Evolutionary conservation across 768 basidiomycete genomes (phyloP), one percentile per base, ranked within the genome.

Genomic region (Roridomyces roridus): DNA sequence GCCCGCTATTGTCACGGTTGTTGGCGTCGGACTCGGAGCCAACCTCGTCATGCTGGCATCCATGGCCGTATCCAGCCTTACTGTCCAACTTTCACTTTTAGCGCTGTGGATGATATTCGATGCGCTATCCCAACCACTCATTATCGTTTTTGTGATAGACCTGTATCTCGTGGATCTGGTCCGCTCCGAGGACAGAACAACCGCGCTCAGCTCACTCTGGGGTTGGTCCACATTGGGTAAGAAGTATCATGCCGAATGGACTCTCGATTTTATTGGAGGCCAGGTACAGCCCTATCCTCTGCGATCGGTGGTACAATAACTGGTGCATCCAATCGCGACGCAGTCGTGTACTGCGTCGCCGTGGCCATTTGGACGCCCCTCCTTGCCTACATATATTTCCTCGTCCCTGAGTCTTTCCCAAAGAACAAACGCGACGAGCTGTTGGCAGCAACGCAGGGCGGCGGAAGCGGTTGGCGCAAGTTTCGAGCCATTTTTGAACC

Each of bases 291-390:
- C 2, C 18, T 59, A 14, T 59, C 57, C 17, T 59, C 52, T 50
- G 36, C 51, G 1, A 53, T 59, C n/a, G 57, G 57, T 9, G 57
- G 57, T 9, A 44, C 57, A 11, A 59, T 59, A 8, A 59, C 57
- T 4, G 52, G 50, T 14, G 18, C 28, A 37, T 48, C 46, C 1
- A 45, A 41, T 12, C 28, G 23, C n/a, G 51, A 52, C 40, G 45
- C 52, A 4, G 45, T 46, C 0, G 57, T 59, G 11, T 59, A 59
- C 14, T 51, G 14, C 23, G 24, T 37, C n/a, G 50, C 51, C 2
- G 39, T 21, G 9, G 23, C 18, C 44, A 37, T 59, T 39, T 59
- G 57, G 57, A 25, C 51, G 23, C 29, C 24, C 0, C 21, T 52
- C 6, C 34, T 47, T 15, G 21, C 14, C 0, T 59, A 59, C 31